Evolutionary conservation across 2,329 filamentous ascomycete species (phyloP).

Genomic region (Didymella lethalis): DNA sequence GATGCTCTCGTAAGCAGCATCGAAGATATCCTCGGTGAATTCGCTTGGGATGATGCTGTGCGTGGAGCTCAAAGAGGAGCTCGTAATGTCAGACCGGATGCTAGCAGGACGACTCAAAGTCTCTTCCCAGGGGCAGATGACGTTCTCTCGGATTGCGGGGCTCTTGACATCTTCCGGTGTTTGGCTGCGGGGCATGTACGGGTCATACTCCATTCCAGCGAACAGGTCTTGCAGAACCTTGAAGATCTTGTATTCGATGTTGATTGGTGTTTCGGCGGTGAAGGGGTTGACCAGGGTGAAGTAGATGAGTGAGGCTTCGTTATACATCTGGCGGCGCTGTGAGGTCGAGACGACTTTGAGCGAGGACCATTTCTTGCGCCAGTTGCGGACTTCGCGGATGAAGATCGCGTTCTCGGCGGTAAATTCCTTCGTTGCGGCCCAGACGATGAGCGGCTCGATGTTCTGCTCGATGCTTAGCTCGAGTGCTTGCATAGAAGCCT

Average conservation of each 20-base stretch:
- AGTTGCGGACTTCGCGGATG: constrained; percentile 50
- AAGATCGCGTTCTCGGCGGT: constrained; percentile 51
- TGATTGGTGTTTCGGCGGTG: constrained; percentile 49
- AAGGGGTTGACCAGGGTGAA: constrained; percentile 51
- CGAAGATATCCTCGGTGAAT: constrained; percentile 47
- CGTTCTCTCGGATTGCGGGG: constrained; percentile 40
- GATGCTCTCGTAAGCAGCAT: constrained; percentile 49
- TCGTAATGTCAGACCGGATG: constrained; percentile 39
- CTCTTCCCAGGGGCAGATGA: constrained; percentile 51
- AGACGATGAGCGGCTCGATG: constrained; percentile 48
- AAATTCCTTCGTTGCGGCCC: constrained; percentile 48
- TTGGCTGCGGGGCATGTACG: constrained; percentile 41
- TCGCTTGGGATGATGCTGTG: constrained; percentile 45
- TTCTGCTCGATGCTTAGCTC: constrained; percentile 47
- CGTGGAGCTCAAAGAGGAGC: constrained; percentile 34
- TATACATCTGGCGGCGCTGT: constrained; percentile 49
- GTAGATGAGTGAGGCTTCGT: constrained; percentile 49
- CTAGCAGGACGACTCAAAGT: constrained; percentile 44
- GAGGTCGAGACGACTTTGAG: constrained; percentile 39
- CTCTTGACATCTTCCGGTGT: constrained; percentile 37
- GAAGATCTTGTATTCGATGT: constrained; percentile 52
- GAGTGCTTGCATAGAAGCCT: constrained; percentile 49
- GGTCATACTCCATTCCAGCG: constrained; percentile 46
- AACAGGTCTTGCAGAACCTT: constrained; percentile 45
- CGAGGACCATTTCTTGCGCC: constrained; percentile 45